Base-by-base conservation (phyloP, 805 yeast species). In the Schwanniomyces occidentalis region DNA sequence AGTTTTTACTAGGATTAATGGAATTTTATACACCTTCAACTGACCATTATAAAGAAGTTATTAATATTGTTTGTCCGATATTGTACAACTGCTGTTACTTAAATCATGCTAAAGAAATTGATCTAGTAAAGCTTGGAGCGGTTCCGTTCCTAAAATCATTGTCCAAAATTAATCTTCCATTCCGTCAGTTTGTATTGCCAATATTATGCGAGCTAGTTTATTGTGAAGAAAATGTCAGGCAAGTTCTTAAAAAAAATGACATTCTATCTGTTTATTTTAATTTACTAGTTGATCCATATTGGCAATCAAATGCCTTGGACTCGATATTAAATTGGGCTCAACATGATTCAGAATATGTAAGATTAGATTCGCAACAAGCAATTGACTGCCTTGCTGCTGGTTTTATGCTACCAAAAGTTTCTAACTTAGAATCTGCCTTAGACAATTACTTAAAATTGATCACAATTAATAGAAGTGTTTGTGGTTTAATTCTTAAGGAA, bases 251-350 rank as follows among this genome's bases (percentile, higher is more conserved):
- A 48, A 57, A 55, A 27, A 45, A 65, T 34, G 63, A 64, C 16
- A 65, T 72, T 4, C 47, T 74, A 16, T 47, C 56, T 4, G 60
- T 59, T 1, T 69, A 76, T 38, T 56, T 65, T 23, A 52, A 56
- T 10, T 56, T 77, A 10, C 48, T 75, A 4, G 44, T 63, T 7
- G 80, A 78, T 45, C 71, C 77, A 0, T 75, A 76, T 44, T 77
- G 82, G 81, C 79, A 75, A 49, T 69, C 73, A 13, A 74, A 71
- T 48, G 76, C 80, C 2, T 59, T 75, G 41, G 80, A 76, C 18
- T 69, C 80, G 0, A 58, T 77, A 2, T 29, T 69, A 7, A 53
- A 48, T 42, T 72, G 69, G 78, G 53, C 44, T 40, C 50, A 52
- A 43, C 62, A 44, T 35, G 59, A 56, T 31, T 52, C 54, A 4